These are phyloP conservation scores for Thymus mandschuricus DNA, from an alignment of 257 asterid genomes.

Conservation along the genomic window DNA sequence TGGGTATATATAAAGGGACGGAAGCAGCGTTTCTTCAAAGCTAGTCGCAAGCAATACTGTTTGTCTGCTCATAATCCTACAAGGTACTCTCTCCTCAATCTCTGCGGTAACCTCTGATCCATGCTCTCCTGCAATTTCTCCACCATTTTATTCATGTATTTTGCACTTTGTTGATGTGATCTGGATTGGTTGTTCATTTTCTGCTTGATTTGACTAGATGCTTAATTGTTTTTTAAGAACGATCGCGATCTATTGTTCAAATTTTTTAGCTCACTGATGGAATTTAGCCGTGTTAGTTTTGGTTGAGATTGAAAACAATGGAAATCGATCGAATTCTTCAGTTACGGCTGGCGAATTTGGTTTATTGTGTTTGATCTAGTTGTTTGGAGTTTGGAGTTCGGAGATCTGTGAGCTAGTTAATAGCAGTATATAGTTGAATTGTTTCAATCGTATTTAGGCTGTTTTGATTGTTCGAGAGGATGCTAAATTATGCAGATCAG, in stretches of 20 bases:
- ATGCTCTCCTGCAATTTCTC: conserved; percentile 6
- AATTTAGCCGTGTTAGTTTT: neutral
- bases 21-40: conserved; percentile 28
- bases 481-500: neutral
- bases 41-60: conserved; percentile 20
- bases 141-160: conserved; percentile 10
- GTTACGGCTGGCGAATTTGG: conserved; percentile 1
- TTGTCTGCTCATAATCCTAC: neutral
- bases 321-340: neutral
- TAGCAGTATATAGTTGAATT: conserved; percentile 17
- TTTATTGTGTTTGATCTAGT: conserved; percentile 15
- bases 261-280: neutral
- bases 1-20: neutral
- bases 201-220: conserved; percentile 1
- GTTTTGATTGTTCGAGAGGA: neutral
- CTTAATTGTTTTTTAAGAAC: conserved; percentile 20
- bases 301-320: neutral
- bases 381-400: neutral
- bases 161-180: conserved; percentile 13
- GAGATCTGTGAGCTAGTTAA: conserved; percentile 26
- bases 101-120: conserved; percentile 36
- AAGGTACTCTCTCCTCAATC: neutral
- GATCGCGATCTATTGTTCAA: conserved; percentile 19
- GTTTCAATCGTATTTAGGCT: neutral
- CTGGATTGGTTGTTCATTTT: neutral